Evolutionary conservation across 2,329 filamentous ascomycete genomes (phyloP), one percentile per base, ranked within the genome.

Genomic region (Westerdykella aurantiaca): DNA sequence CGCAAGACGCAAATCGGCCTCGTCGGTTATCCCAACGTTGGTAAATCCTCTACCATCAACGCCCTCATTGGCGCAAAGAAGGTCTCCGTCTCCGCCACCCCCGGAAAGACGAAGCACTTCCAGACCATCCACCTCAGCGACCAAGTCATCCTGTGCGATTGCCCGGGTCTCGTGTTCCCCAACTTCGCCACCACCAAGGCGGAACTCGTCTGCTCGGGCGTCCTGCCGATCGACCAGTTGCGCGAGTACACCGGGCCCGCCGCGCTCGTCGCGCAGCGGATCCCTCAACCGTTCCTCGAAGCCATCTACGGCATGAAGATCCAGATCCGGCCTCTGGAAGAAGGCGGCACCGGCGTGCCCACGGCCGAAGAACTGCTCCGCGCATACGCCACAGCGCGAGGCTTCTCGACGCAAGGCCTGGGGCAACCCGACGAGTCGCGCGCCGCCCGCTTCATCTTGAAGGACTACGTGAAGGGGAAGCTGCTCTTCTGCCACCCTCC

Each of bases 41-140:
- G 93, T 71, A 98, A 98, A 72, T 98, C 94, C 1, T 96, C 90
- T 39, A 98, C 93, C 13, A 98, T 98, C 77, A 98, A 98, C 72
- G 91, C 93, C 34, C 79, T 98, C n/a, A 90, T 97, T 46, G 94
- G 94, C 40, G 84, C 93, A 43, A 98, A 97, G 74, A 98, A 97
- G 72, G 93, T 98, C 5, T 97, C 91, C 0, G 94, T 98, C 33
- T 98, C 93, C 13, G 85, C 91, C 12, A 98, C 93, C 1, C 93
- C 93, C 4, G 93, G 93, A 66, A 98, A 98, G 73, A 98, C 93
- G 12, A 98, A 98, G 74, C 93, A 98, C 62, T 98, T 98, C 73
- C 93, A 98, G 69, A 98, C 93, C 1, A 93, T 98, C 46, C 90
- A 96, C 64, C 80, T 98, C 25, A 93, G 86, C 46, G 86, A 93